phyloP scores from a whole-genome alignment of 495 filamentous ascomycete genomes.

The Amniculicola lignicola region DNA sequence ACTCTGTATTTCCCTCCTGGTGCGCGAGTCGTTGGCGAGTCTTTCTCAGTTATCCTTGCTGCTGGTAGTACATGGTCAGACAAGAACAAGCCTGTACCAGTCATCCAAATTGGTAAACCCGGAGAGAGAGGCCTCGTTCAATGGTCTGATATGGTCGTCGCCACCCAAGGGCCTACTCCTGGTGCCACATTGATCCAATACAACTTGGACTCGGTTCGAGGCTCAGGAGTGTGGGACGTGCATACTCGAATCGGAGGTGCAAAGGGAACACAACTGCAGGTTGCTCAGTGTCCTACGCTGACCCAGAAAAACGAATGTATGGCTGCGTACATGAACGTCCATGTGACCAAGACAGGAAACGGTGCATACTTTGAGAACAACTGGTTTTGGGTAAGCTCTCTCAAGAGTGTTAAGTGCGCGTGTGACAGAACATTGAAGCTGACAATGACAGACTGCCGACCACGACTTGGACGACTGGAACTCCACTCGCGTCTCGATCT shows the following conservation, averaged over 20 bases:
- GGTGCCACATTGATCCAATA: conserved; percentile 89
- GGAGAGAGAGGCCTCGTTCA: conserved; percentile 78
- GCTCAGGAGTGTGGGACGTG: conserved; percentile 86
- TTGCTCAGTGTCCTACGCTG: conserved; percentile 34
- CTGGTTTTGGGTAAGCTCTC: conserved; percentile 84
- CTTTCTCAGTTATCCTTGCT: conserved; percentile 87
- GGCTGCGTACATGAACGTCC: conserved; percentile 78
- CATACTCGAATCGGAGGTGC: conserved; percentile 84
- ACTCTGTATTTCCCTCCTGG: conserved; percentile 80
- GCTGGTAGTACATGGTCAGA: conserved; percentile 62
- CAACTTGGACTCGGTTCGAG: conserved; percentile 73
- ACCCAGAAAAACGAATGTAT: conserved; percentile 50
- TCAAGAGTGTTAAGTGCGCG: too few relatives aligned
- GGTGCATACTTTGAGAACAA: conserved; percentile 84
- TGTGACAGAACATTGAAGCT: too few relatives aligned
- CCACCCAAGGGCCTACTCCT: conserved; percentile 71
- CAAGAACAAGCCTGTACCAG: conserved; percentile 63
- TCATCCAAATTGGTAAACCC: conserved; percentile 73
- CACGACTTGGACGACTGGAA: conserved; percentile 79
- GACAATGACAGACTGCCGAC: conserved; percentile 64
- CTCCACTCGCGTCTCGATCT: conserved; percentile 84
- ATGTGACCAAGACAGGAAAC: conserved; percentile 62
- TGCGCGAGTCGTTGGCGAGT: conserved; percentile 82
- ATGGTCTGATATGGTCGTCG: conserved; percentile 79
- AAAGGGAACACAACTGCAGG: conserved; percentile 75